Base-by-base conservation (phyloP, 2,329 filamentous ascomycete species). In the Venturia aucupariae region DNA sequence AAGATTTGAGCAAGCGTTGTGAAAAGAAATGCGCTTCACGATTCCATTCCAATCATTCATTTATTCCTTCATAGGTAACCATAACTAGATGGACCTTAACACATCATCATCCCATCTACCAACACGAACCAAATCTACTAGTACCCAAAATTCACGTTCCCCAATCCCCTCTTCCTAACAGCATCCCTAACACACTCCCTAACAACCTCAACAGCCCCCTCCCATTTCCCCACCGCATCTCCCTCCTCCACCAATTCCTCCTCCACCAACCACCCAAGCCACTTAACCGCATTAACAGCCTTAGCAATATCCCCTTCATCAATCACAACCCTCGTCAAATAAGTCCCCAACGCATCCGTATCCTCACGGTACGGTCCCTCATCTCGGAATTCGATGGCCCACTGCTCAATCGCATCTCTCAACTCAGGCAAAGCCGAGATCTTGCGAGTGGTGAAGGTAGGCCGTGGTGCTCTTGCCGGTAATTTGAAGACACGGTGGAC, bases 291-390 rank as follows among this genome's bases (percentile, higher is more conserved):
- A 15, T 83, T 83, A 1, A 85, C 81, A 0, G 84, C 90, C 75
- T 96, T 96, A 5, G 82, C 82, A 76, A 94, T 81, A 72, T 97
- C 87, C 65, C 82, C 80, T 74, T 97, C 94, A 65, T 93, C 87
- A 0, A 77, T 66, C 0, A 96, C 82, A 0, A 97, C 90, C 32
- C 82, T 82, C 5, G 73, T 79, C 38, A 97, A 74, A 74, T 96
- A 97, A 70, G 80, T 83, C 63, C 82, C 84, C 66, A 97, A 79
- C 44, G 92, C 86, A 48, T 81, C 82, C 0, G 93, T 87, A 74
- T 99, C 94, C 65, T 89, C 86, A 0, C 77, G 76, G 74, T 94
- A 92, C 1, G 94, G 94, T 0, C 90, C 91, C 3, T 92, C 88
- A 5, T 80, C 80, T 42, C 75, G 78, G 66, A 93, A 96, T 66